Conservation (phyloP, 2,329 filamentous ascomycete genomes). For the Penicillium crustosum region DNA sequence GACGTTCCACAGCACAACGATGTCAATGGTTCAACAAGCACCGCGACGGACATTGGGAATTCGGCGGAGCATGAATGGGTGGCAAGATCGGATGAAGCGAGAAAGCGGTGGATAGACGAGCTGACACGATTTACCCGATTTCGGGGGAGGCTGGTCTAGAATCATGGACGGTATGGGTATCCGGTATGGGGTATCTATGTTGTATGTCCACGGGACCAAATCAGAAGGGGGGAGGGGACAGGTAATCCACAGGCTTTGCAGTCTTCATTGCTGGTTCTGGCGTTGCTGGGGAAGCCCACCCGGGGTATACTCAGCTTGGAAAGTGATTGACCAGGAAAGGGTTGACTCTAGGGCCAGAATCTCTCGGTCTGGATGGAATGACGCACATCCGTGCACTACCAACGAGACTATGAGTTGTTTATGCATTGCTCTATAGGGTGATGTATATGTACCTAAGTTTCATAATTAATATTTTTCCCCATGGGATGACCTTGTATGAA, state of each 20-base stretch:
- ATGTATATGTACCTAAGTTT: not conserved
- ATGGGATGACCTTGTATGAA: not conserved
- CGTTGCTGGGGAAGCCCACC: constrained; percentile 8
- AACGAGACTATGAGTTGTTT: constrained; percentile 9
- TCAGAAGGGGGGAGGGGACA: not conserved
- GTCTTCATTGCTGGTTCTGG: constrained; percentile 8
- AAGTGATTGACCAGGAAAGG: constrained; percentile 13
- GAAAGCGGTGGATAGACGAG: constrained; percentile 22
- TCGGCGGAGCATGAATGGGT: constrained; percentile 45
- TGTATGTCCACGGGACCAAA: constrained; percentile 3
- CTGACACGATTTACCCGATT: constrained; percentile 3
- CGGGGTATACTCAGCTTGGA: constrained; percentile 4
- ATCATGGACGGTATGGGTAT: constrained; percentile 4
- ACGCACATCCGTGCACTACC: constrained; percentile 7
- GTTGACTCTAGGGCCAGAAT: constrained; percentile 9
- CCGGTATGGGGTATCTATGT: too few species aligned
- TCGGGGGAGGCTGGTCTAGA: constrained; percentile 11
- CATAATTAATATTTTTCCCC: constrained; percentile 2
- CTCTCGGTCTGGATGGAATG: constrained; percentile 8
- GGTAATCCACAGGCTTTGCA: constrained; percentile 8
- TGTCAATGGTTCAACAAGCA: constrained; percentile 35
- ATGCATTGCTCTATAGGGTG: not conserved
- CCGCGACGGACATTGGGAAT: constrained; percentile 44
- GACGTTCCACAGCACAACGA: constrained; percentile 44
- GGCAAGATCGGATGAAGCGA: constrained; percentile 42